phyloP scores from a whole-genome alignment of 2,329 filamentous ascomycete species.

The Scedosporium boydii region DNA sequence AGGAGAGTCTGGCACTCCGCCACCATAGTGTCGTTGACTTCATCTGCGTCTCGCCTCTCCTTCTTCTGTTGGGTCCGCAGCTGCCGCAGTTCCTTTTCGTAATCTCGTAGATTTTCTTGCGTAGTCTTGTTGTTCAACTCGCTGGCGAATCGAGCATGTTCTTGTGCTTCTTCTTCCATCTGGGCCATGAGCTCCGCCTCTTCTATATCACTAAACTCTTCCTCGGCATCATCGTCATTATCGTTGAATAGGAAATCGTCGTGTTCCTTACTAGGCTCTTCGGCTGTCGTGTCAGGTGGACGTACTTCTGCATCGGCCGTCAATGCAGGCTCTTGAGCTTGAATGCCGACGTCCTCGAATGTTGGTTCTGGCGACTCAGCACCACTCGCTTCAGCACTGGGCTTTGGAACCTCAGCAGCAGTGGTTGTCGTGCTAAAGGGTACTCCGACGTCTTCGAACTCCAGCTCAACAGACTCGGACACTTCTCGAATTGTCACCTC shows the following conservation, averaged over 20 bases:
- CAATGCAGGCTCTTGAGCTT: not conserved
- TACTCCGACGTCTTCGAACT: slow-evolving; percentile 2
- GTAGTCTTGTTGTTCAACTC: slow-evolving; percentile 70
- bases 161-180: slow-evolving; percentile 82
- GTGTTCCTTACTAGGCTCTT: slow-evolving; percentile 6
- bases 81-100: slow-evolving; percentile 78
- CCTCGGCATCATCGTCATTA: slow-evolving; percentile 53
- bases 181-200: slow-evolving; percentile 83
- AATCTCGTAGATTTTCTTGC: slow-evolving; percentile 63
- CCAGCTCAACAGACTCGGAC: slow-evolving; percentile 3
- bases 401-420: not conserved
- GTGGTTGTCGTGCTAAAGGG: not conserved
- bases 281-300: slow-evolving; percentile 11
- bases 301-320: not conserved
- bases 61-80: slow-evolving; percentile 93
- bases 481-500: not conserved
- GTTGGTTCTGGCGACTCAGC: not conserved
- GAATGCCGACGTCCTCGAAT: not conserved
- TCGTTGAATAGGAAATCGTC: slow-evolving; percentile 13
- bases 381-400: not conserved
- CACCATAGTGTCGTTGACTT: slow-evolving; percentile 94
- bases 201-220: slow-evolving; percentile 75
- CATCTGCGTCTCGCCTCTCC: slow-evolving; percentile 89
- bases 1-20: slow-evolving; percentile 89
- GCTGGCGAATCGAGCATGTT: slow-evolving; percentile 87